These are phyloP conservation scores for Calendula officinalis DNA, from an alignment of 129 eudicot species.

Conservation along the genomic window DNA sequence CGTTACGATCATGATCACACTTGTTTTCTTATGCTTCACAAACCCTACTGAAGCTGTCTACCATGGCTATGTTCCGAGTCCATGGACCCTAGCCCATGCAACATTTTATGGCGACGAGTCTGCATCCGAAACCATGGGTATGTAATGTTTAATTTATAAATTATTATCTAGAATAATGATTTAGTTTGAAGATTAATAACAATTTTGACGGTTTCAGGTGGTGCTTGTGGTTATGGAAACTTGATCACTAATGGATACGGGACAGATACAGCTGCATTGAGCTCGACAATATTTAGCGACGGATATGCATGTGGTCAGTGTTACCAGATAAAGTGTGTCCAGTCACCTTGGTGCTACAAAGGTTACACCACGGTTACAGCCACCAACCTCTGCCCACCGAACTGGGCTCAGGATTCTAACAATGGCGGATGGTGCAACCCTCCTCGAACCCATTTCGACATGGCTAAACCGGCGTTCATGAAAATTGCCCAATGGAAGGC, in stretches of 20 bases:
- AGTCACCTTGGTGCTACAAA: conserved; percentile 53
- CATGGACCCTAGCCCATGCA: conserved; percentile 65
- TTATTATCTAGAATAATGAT: not conserved
- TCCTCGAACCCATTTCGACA: conserved; percentile 80
- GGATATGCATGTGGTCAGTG: conserved; percentile 87
- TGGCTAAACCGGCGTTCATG: conserved; percentile 88
- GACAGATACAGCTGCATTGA: conserved; percentile 72
- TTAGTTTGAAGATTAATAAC: not conserved
- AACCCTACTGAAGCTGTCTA: conserved; percentile 16
- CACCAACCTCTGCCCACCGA: conserved; percentile 93
- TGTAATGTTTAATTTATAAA: not conserved
- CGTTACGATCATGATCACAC: conserved; percentile 27
- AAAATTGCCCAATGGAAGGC: conserved; percentile 76
- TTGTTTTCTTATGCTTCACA: conserved; percentile 20
- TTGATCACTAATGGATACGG: conserved; percentile 67
- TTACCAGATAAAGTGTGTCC: conserved; percentile 59
- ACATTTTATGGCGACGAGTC: conserved; percentile 86
- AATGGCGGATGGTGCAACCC: conserved; percentile 98
- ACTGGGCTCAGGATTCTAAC: conserved; percentile 64
- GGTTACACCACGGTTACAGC: conserved; percentile 58
- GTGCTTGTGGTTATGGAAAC: conserved; percentile 95
- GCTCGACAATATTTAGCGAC: conserved; percentile 64
- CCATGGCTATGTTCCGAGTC: conserved; percentile 42
- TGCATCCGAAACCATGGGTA: conserved; percentile 80
- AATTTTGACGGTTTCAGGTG: conserved; percentile 45